Evolutionary conservation across 2,329 filamentous ascomycete species (phyloP).

Genomic region (Lachnellula suecica): DNA sequence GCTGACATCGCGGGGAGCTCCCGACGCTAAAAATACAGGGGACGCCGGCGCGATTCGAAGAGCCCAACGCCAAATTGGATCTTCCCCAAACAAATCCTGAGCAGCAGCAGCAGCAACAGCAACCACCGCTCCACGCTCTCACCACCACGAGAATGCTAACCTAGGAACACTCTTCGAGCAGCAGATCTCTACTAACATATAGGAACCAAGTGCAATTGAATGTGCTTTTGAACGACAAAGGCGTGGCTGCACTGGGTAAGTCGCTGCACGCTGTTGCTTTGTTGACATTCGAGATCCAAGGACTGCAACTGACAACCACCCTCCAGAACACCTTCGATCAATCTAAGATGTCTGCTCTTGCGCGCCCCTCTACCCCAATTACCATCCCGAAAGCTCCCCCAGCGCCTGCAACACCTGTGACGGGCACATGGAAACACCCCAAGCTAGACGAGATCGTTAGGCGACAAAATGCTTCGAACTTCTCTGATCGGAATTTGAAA

Average conservation of each 20-base stretch:
- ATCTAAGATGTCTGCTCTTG: constrained; percentile 12
- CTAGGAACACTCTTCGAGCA: constrained; percentile 9
- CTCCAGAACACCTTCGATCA: not conserved
- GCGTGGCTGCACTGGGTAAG: constrained; percentile 3
- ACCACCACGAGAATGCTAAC: constrained; percentile 21
- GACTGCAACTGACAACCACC: not conserved
- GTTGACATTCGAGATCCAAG: constrained; percentile 15
- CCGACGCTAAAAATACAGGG: not conserved
- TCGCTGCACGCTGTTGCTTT: constrained; percentile 8
- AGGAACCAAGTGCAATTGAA: constrained; percentile 12
- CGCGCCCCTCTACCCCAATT: constrained; percentile 26
- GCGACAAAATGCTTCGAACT: constrained; percentile 75
- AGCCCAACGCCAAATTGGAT: too few species aligned
- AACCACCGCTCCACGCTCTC: constrained; percentile 6
- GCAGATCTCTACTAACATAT: constrained; percentile 26
- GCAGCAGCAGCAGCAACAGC: constrained; percentile 10
- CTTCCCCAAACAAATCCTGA: constrained; percentile 8
- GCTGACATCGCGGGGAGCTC: not conserved
- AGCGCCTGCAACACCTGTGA: constrained; percentile 27
- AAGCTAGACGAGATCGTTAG: constrained; percentile 82
- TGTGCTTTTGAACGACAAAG: not conserved
- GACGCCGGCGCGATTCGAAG: not conserved
- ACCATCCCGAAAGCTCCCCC: constrained; percentile 6
- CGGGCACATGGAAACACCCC: constrained; percentile 90
- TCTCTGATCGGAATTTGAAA: constrained; percentile 74